Percentiles rank a stretch among this genome's conserved stretches.
phyloP scores from a whole-genome alignment of 1,284 basidiomycete species.

The Pholiota adiposa region DNA sequence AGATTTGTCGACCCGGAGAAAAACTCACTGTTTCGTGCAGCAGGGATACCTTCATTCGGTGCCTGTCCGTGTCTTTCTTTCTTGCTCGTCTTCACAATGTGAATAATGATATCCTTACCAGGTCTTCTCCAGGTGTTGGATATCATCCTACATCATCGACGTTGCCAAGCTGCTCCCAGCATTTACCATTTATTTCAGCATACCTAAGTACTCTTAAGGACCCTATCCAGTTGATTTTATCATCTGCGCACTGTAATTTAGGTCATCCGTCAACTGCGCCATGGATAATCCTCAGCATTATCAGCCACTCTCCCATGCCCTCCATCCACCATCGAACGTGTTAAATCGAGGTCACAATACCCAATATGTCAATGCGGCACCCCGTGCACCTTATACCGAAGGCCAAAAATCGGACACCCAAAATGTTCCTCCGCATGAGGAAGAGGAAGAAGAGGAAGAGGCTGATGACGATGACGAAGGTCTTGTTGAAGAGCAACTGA shows the following conservation, averaged over 20 bases:
- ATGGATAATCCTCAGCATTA: slow-evolving; percentile 82
- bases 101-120: slow-evolving; percentile 8
- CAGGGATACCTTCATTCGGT: slow-evolving; percentile 19
- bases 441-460: slow-evolving; percentile 55
- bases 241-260: slow-evolving; percentile 9
- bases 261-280: slow-evolving; percentile 6
- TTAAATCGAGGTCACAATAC: slow-evolving; percentile 34
- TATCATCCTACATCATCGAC: background rate
- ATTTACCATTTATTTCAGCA: background rate
- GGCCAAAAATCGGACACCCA: slow-evolving; percentile 26
- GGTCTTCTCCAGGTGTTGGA: background rate
- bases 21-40: slow-evolving; percentile 22
- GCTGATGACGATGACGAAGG: slow-evolving; percentile 72
- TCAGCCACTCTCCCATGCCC: slow-evolving; percentile 77
- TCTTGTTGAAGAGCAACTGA: slow-evolving; percentile 69
- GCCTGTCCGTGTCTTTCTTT: slow-evolving; percentile 11
- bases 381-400: slow-evolving; percentile 26
- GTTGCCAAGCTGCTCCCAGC: background rate
- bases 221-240: background rate
- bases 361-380: slow-evolving; percentile 30
- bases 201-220: background rate
- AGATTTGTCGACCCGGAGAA: slow-evolving; percentile 29
- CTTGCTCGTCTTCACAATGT: background rate
- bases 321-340: slow-evolving; percentile 53
- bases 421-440: slow-evolving; percentile 30